Conservation (phyloP, 2,329 filamentous ascomycete species). For the Penicillium sp. region DNA sequence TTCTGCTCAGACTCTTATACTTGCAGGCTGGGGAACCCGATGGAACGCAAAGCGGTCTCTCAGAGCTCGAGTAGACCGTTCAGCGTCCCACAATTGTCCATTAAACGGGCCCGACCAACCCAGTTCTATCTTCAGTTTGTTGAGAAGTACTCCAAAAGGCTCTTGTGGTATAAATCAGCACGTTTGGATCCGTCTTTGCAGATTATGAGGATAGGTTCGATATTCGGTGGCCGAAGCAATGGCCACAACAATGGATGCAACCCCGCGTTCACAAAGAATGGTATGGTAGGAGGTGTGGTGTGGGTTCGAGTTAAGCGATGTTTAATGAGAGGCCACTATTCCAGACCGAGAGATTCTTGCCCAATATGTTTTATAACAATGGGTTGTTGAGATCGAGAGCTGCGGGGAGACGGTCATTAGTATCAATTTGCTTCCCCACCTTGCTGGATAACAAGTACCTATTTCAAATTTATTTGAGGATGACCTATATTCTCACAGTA, state of each 20-base stretch:
- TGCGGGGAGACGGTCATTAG: slow-evolving; percentile 13
- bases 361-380: slow-evolving; percentile 6
- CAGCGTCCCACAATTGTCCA: slow-evolving; percentile 50
- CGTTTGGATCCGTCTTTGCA: neutral
- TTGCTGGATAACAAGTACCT: neutral
- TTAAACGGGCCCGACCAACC: slow-evolving; percentile 30
- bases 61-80: slow-evolving; percentile 49
- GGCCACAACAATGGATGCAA: slow-evolving; percentile 7
- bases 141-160: neutral
- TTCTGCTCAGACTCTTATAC: slow-evolving; percentile 1
- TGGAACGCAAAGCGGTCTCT: slow-evolving; percentile 54
- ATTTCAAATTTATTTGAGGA: neutral
- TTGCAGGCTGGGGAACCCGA: slow-evolving; percentile 47
- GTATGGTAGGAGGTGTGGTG: neutral
- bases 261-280: slow-evolving; percentile 10
- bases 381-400: slow-evolving; percentile 9
- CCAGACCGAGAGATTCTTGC: neutral
- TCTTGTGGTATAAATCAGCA: neutral
- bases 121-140: neutral
- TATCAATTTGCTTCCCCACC: neutral
- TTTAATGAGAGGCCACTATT: neutral
- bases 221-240: neutral
- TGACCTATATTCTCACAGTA: neutral
- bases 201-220: neutral
- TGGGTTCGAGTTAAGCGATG: neutral